Base-by-base conservation (phyloP, 208 protist genomes). In the Hexamita inflata region DNA sequence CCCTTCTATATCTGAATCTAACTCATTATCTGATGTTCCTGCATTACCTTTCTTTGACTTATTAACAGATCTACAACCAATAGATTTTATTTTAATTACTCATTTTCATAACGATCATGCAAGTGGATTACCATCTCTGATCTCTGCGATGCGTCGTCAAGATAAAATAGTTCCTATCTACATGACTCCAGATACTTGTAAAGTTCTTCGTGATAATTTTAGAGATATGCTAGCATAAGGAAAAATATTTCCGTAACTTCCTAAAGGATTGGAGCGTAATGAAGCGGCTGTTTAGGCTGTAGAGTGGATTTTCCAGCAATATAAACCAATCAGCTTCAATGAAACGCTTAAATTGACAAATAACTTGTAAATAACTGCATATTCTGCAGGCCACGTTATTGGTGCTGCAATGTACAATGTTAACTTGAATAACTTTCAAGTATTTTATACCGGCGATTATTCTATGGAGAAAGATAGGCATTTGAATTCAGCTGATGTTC, bases 21-120 rank as follows among this genome's bases (percentile, higher is more conserved):
- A 45, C 15, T 7, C 26, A 19, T 15, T 30, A 29, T 35, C 28
- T 45, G 64, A n/a, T 42, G 15, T 57, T 32, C 64, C 26, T n/a
- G 64, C 64, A 32, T 38, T 70, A n/a, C 64, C 64, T 19, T 70
- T 70, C 40, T 70, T 70, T n/a, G 64, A 70, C n/a, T 40, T 70
- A 40, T 11, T 42, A 38, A n/a, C 11, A 15, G 13, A 40, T 30
- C 19, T 58, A 15, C n/a, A 29, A 29, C 9, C 2, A 11, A 42
- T 70, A 38, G 26, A n/a, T 32, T 38, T 70, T 70, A 70, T 70
- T 45, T 38, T 70, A 35, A 49, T 70, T 38, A 45, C 64, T 32
- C 64, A 70, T 38, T 70, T 70, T 45, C 64, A 70, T 49, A 70
- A 70, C n/a, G 64, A 70, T 45, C 64, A 70, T 38, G 38, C 42